Base-by-base conservation (phyloP, 768 basidiomycete species). In the Russula earlei region DNA sequence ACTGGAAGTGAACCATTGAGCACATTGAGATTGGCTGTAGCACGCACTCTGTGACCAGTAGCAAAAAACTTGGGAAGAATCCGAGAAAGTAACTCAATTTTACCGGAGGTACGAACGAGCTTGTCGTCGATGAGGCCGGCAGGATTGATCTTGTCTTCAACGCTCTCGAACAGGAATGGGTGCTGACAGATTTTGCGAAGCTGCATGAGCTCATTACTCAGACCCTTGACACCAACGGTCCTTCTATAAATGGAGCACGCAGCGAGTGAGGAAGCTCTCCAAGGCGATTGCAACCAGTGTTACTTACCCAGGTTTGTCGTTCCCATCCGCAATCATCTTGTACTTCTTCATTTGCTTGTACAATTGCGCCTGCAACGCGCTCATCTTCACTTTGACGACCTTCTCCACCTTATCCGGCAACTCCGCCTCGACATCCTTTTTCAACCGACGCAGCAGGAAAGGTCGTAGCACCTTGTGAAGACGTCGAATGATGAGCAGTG, bases 301-400 rank as follows among this genome's bases (percentile, higher is more conserved):
- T 25, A 73, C 82, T 44, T 61, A 88, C 89, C 89, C 89, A 67
- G 86, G 86, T 19, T 71, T 65, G 58, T 85, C 82, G 60, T 77
- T 86, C 22, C 86, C 87, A 67, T 87, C 82, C 5, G 92, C 91
- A 65, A 91, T 91, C 84, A 95, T 94, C 75, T 97, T 97, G 72
- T 88, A 85, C 75, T 95, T 91, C 78, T 94, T 92, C 87, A 96
- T 93, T 73, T 93, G 92, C 74, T 91, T 88, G 72, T 97, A 97
- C 58, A 97, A 71, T 72, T 92, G 90, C 66, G 79, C 82, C 71
- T 97, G 94, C 66, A 97, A 70, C 15, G 85, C 88, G 62, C 87
- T 90, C 93, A 95, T 94, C 68, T 89, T 80, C 63, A 94, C 82
- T 75, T 95, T 96, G 74, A 96, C 91, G 59, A 96, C 89, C 76